Conservation (phyloP, 2,329 filamentous ascomycete species). For the Lasiodiplodia sp. region DNA sequence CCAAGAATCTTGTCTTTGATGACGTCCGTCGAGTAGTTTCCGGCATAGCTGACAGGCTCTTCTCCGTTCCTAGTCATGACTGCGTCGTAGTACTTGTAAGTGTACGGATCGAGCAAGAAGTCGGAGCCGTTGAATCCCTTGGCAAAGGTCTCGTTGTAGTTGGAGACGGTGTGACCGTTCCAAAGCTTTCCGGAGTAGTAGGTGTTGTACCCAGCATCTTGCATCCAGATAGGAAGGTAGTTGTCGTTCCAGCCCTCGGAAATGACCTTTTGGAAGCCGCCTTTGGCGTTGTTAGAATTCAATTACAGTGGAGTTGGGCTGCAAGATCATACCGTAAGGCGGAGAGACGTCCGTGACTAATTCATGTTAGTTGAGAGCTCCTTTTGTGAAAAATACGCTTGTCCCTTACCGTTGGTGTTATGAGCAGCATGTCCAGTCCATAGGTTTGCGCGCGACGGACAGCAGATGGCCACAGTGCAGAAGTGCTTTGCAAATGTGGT, state of each 20-base stretch:
- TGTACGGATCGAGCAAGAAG: constrained; percentile 69
- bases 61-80: constrained; percentile 68
- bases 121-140: constrained; percentile 65
- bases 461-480: constrained; percentile 72
- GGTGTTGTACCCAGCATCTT: constrained; percentile 71
- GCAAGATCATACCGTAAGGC: constrained; percentile 51
- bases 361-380: neutral
- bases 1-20: constrained; percentile 65
- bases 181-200: constrained; percentile 79
- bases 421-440: constrained; percentile 73
- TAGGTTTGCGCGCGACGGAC: constrained; percentile 70
- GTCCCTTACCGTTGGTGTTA: constrained; percentile 65
- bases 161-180: constrained; percentile 67
- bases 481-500: constrained; percentile 69
- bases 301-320: neutral
- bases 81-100: constrained; percentile 72
- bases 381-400: neutral
- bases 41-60: constrained; percentile 62
- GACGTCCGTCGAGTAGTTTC: constrained; percentile 66
- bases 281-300: constrained; percentile 1
- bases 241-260: constrained; percentile 69
- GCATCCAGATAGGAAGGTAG: constrained; percentile 76
- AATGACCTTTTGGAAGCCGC: constrained; percentile 72
- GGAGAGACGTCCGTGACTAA: constrained; percentile 63
- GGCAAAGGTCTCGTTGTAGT: constrained; percentile 66